Conservation (phyloP, 257 asterid species). For the Solanum paucissectum region DNA sequence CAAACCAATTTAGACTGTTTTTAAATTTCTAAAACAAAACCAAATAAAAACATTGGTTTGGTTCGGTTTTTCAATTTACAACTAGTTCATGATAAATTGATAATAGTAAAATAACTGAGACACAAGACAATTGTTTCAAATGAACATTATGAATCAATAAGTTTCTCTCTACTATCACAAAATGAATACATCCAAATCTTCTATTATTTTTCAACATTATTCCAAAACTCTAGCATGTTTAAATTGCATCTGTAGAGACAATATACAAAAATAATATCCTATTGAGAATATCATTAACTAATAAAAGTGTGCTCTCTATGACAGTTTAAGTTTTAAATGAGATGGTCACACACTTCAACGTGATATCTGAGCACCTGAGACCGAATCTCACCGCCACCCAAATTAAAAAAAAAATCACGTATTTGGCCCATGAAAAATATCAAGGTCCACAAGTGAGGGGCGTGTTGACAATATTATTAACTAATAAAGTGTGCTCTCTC, state of each 20-base stretch:
- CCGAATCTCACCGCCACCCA: background rate
- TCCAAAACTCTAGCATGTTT: background rate
- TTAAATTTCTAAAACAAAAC: background rate
- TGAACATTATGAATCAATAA: background rate
- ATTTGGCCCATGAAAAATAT: background rate
- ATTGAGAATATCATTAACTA: background rate
- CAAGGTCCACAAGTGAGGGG: background rate
- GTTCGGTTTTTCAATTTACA: no score
- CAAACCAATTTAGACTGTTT: background rate
- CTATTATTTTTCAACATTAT: background rate
- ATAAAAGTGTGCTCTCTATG: background rate
- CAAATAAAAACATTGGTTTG: background rate
- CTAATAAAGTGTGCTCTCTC: background rate
- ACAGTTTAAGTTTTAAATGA: no score
- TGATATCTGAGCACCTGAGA: background rate
- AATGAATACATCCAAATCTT: background rate
- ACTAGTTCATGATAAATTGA: background rate
- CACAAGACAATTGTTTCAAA: background rate
- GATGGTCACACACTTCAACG: background rate
- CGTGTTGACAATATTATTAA: background rate
- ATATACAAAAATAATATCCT: background rate
- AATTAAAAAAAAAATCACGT: no score
- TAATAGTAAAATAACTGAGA: background rate
- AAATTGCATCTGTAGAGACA: background rate
- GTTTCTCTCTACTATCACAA: background rate